Conservation (phyloP, 345 rosid species). For the Boechera divaricarpa region DNA sequence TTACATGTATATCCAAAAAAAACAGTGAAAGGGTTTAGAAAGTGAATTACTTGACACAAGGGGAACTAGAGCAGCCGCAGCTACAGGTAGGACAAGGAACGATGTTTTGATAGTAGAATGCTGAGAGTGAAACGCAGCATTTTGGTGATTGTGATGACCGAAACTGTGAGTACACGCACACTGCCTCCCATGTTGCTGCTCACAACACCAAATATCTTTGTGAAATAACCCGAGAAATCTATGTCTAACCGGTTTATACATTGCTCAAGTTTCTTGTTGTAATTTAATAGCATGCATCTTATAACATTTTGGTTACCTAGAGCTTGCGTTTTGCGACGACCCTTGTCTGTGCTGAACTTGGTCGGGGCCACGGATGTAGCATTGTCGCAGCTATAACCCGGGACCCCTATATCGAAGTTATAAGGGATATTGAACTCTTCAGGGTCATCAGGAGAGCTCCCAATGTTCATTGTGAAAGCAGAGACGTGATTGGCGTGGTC, state of each 20-base stretch:
- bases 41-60: conserved; percentile 58
- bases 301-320: conserved; percentile 46
- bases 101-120: conserved; percentile 66
- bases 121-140: conserved; percentile 88
- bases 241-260: too few species aligned
- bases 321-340: conserved; percentile 87
- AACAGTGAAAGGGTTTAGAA: background rate
- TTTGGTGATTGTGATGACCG: conserved; percentile 66
- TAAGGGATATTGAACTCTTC: conserved; percentile 53
- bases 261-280: too few species aligned
- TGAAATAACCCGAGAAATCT: background rate
- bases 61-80: conserved; percentile 63
- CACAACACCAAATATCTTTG: conserved; percentile 16
- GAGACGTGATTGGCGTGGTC: conserved; percentile 55
- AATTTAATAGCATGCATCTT: too few species aligned
- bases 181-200: conserved; percentile 76
- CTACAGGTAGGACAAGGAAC: conserved; percentile 80
- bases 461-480: conserved; percentile 40
- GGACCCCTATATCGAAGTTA: conserved; percentile 63
- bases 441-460: conserved; percentile 28
- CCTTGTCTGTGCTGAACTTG: conserved; percentile 50
- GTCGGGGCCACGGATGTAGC: conserved; percentile 53
- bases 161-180: conserved; percentile 71
- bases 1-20: too few species aligned
- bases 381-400: conserved; percentile 70